A percentile compares a stretch with the other conserved stretches of the same genome.
phyloP scores from a whole-genome alignment of 148 eudicot genomes.

The Rhododendron williamsianum region DNA sequence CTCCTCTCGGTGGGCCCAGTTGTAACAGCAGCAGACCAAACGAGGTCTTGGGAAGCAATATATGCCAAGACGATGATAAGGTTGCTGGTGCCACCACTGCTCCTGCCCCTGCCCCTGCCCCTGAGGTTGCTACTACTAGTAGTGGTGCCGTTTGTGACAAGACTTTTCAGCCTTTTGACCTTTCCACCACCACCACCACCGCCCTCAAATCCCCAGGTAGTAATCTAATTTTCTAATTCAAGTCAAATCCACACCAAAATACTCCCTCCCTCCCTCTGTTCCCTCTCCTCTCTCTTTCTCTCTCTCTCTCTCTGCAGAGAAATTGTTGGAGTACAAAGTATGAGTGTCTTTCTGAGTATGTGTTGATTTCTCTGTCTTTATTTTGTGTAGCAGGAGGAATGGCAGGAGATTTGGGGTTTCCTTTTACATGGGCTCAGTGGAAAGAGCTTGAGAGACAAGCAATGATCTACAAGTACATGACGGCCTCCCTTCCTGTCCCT shows the following conservation, averaged over 20 bases:
- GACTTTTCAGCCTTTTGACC: conserved; percentile 42
- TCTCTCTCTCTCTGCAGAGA: not conserved
- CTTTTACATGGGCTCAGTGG: conserved; percentile 76
- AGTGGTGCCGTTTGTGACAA: not conserved
- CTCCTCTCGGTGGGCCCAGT: conserved; percentile 26
- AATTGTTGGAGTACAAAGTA: not conserved
- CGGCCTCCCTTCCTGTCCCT: conserved; percentile 67
- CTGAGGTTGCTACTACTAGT: not conserved
- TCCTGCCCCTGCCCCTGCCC: not conserved
- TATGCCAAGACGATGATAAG: conserved; percentile 8
- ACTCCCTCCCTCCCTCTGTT: not conserved
- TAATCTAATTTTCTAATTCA: not conserved
- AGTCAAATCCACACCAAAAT: not conserved
- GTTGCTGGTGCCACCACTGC: not conserved
- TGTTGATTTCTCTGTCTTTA: not conserved
- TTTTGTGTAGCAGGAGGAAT: conserved; percentile 28
- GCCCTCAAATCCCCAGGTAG: conserved; percentile 51
- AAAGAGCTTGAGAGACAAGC: conserved; percentile 82
- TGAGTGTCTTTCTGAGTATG: not conserved
- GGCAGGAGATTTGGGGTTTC: conserved; percentile 41
- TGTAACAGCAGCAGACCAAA: conserved; percentile 20
- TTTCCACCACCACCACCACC: conserved; percentile 14
- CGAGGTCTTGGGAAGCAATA: conserved; percentile 10
- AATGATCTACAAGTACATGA: conserved; percentile 72
- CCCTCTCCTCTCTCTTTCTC: no score